Evolutionary conservation across 2,329 filamentous ascomycete genomes (phyloP), one percentile per base, ranked within the genome.

Genomic region (Macrophomina tecta): DNA sequence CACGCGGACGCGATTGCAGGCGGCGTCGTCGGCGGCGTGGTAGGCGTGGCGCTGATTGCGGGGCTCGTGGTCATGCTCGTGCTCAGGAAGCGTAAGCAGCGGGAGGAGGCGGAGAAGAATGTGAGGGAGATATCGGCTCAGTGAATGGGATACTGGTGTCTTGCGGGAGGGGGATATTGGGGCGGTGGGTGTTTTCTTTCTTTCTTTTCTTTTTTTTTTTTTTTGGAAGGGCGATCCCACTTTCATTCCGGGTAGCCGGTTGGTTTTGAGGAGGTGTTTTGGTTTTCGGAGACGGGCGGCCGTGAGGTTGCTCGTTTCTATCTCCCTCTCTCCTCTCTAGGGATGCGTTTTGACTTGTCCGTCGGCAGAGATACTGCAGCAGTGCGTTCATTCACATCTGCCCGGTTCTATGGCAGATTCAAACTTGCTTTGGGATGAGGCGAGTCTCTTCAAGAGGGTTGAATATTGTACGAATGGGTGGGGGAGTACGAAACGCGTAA

Each of bases 101-200:
- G 16, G 51, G 51, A 38, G 32, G n/a, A 53, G 51, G 51, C 4
- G 51, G 51, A 18, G 6, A 34, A n/a, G 16, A 28, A 18, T 23
- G 51, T 53, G 32, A 53, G 51, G 51, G 51, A 53, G 51, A 53
- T 53, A n/a, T 36, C 51, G 51, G 32, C 30, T 14, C 16, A 36
- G 30, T 53, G 7, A 53, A 32, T 51, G 11, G 23, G 23, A 23
- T 23, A 23, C 23, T 45, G 42, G 42, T 38, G 42, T 9, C 9
- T 9, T 14, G 5, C 16, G 42, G 8, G 42, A 14, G 4, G 16
- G 11, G 42, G 42, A 9, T 45, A n/a, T 5, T 12, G 6, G 6
- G 42, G 4, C 5, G 7, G 11, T 2, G 5, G 4, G 42, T 14
- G 42, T 7, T 14, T 45, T 14, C 8, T 9, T 5, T 38, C 9